Percentiles rank a stretch among this genome's conserved stretches.
phyloP scores from a whole-genome alignment of 768 basidiomycete species.

The Lactarius deliciosus region DNA sequence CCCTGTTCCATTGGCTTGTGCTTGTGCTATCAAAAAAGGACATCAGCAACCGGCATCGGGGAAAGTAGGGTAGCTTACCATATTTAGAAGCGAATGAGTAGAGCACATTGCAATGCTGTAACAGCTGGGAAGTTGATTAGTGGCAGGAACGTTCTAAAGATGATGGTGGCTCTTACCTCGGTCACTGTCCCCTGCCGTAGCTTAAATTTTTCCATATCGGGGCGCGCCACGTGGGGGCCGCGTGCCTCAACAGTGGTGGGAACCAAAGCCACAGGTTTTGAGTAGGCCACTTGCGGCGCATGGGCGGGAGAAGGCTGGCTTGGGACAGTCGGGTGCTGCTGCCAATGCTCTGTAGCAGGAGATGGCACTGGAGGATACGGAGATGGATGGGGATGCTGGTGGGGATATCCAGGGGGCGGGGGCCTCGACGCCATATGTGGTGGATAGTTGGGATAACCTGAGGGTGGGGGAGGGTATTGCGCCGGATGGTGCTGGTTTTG shows the following conservation, averaged over 20 bases:
- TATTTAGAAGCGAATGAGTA: slow-evolving; percentile 67
- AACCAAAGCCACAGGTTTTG: slow-evolving; percentile 26
- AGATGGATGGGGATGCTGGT: slow-evolving; percentile 32
- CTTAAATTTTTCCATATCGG: slow-evolving; percentile 28
- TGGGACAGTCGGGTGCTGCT: slow-evolving; percentile 27
- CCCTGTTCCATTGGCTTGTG: slow-evolving; percentile 47
- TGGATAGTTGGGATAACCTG: slow-evolving; percentile 37
- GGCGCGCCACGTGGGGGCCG: slow-evolving; percentile 23
- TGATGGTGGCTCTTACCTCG: slow-evolving; percentile 25
- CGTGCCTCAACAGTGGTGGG: slow-evolving; percentile 28
- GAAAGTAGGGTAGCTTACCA: slow-evolving; percentile 43
- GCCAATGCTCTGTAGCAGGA: slow-evolving; percentile 27
- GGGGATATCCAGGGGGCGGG: slow-evolving; percentile 31
- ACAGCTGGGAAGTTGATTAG: slow-evolving; percentile 43
- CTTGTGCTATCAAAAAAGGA: slow-evolving; percentile 32
- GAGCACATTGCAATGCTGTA: slow-evolving; percentile 58
- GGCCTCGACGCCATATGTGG: slow-evolving; percentile 28
- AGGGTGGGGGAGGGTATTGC: slow-evolving; percentile 42
- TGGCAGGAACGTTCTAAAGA: slow-evolving; percentile 11
- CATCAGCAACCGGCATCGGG: slow-evolving; percentile 3
- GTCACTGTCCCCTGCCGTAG: slow-evolving; percentile 28
- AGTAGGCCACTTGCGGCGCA: slow-evolving; percentile 23
- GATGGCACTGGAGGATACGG: slow-evolving; percentile 28
- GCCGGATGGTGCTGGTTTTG: slow-evolving; percentile 44
- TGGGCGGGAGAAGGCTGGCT: slow-evolving; percentile 22